Evolutionary conservation across 2,329 filamentous ascomycete genomes (phyloP).

Genomic region (Pezicula radicicola): DNA sequence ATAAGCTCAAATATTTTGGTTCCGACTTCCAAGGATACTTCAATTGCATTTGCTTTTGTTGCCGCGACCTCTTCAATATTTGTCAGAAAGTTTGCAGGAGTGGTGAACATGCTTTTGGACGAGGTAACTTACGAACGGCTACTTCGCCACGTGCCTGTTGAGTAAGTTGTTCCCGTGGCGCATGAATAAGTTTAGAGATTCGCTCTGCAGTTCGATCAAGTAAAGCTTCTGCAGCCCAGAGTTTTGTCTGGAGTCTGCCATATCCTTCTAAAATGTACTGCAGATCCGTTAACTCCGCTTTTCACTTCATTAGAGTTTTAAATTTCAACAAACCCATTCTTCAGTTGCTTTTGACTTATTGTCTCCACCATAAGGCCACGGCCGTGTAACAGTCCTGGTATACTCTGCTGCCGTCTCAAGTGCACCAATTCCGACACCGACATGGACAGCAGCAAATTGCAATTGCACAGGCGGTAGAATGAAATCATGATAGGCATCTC

Average conservation of each 20-base stretch:
- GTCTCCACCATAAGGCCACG: constrained; percentile 2
- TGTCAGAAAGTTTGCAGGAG: neutral
- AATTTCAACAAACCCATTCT: neutral
- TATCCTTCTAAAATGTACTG: constrained; percentile 1
- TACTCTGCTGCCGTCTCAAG: neutral
- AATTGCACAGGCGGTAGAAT: constrained; percentile 1
- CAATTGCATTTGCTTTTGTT: constrained; percentile 1
- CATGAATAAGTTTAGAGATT: constrained; percentile 1
- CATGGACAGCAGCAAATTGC: constrained; percentile 1
- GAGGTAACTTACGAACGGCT: neutral
- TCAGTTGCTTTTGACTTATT: constrained; percentile 1
- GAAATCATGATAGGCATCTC: constrained; percentile 3
- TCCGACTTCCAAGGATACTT: neutral
- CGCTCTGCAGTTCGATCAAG: neutral
- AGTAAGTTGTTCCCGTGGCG: neutral
- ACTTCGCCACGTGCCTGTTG: neutral
- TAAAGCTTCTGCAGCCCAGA: neutral
- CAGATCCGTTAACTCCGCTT: neutral
- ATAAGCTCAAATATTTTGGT: constrained; percentile 1
- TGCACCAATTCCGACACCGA: neutral
- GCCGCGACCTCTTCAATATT: neutral
- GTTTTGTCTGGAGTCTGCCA: constrained; percentile 1
- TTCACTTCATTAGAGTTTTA: too few species aligned
- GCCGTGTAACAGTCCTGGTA: neutral
- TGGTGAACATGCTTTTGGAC: neutral